phyloP scores from a whole-genome alignment of 2,329 filamentous ascomycete genomes.

The Alternaria sp. region DNA sequence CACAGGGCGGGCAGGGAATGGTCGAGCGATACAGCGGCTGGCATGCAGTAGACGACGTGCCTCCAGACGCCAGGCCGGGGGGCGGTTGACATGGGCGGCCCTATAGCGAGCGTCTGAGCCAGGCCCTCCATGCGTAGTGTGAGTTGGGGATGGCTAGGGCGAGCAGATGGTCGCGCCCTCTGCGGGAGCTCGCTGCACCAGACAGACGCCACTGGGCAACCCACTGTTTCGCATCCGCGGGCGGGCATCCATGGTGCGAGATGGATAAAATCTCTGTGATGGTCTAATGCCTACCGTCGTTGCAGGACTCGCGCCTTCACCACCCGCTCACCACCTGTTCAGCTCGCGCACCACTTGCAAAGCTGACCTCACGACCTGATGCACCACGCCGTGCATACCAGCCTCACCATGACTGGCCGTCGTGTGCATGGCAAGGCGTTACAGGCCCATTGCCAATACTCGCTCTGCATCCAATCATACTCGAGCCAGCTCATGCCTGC shows the following conservation, averaged over 20 bases:
- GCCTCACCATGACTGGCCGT: background rate
- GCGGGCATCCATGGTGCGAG: conserved; percentile 4
- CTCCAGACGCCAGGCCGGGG: conserved; percentile 25
- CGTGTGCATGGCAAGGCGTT: conserved; percentile 22
- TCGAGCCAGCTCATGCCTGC: conserved; percentile 24
- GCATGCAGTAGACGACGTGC: conserved; percentile 15
- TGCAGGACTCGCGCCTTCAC: background rate
- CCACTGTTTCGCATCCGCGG: conserved; percentile 36
- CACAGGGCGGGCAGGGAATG: conserved; percentile 10
- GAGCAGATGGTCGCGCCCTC: conserved; percentile 26
- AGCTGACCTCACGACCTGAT: background rate
- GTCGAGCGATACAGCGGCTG: conserved; percentile 20
- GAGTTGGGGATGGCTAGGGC: conserved; percentile 22
- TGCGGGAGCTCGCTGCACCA: conserved; percentile 18
- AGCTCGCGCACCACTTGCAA: too few species aligned
- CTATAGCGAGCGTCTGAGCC: conserved; percentile 12
- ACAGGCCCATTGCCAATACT: conserved; percentile 44
- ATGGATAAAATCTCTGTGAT: background rate
- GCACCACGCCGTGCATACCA: conserved; percentile 16
- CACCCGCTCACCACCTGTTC: too few species aligned
- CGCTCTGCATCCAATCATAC: conserved; percentile 33
- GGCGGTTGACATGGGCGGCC: conserved; percentile 21
- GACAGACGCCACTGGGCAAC: conserved; percentile 29
- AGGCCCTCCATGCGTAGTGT: conserved; percentile 6
- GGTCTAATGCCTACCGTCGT: background rate